Evolutionary conservation across 2,329 filamentous ascomycete genomes (phyloP), one percentile per base, ranked within the genome.

Genomic region (Intubia oerlemansii): DNA sequence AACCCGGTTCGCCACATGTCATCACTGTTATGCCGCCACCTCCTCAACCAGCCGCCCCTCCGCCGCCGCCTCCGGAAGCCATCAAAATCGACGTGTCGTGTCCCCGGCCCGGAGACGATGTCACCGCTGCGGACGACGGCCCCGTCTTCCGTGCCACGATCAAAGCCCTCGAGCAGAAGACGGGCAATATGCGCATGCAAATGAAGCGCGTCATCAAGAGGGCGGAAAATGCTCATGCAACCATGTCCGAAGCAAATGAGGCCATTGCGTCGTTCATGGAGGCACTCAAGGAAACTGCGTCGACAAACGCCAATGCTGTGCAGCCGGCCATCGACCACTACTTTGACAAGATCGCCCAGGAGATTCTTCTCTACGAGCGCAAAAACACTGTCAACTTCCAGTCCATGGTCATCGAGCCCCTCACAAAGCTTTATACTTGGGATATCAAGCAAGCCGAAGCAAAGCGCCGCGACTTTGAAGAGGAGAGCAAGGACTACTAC

Each of bases 401-500:
- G 43, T 85, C 72, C 45, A 75, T 91, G 30, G 84, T 98, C 43
- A 92, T 98, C 39, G 88, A 98, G 24, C 90, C 90, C 1, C 66
- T 98, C 39, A 73, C 67, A 38, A 91, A 81, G 50, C 57, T 98
- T 10, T 98, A 98, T 50, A 81, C 81, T 35, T 63, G 85, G 38
- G 90, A 98, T 43, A 95, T 98, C 55, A 98, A 98, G 50, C 82
- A 92, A 49, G 90, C 85, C 16, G 88, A 98, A 44, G 63, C 77
- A 23, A 98, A 98, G 56, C 91, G 88, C 52, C 81, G 88, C 39
- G 88, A 95, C 41, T 98, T 98, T 42, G 88, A 98, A 38, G 88
- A 98, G 44, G 88, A 98, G 48, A 95, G 85, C 55, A 88, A 91
- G 48, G 88, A 98, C 47, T 98, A 92, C 52, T 98, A 98, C 51